Evolutionary conservation across 1,139 yeast genomes (phyloP).

Genomic region (Candida gigantensis): DNA sequence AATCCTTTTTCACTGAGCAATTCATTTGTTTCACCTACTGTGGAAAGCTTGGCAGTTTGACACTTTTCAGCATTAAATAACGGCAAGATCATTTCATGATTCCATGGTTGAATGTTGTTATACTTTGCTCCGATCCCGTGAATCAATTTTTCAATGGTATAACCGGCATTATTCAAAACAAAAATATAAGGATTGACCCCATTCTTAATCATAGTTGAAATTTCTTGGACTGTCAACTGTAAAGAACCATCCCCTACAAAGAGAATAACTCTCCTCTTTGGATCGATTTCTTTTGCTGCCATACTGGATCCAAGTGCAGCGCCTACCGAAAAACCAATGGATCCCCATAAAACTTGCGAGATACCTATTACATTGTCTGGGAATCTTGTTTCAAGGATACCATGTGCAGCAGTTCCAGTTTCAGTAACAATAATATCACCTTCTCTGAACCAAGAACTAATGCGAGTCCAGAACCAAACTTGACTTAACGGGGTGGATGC

Average conservation of each 20-base stretch:
- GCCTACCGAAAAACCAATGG: conserved; percentile 87
- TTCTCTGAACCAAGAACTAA: conserved; percentile 71
- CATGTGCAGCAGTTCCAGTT: conserved; percentile 90
- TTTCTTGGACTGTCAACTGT: conserved; percentile 85
- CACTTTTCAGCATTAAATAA: conserved; percentile 69
- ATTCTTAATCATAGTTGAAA: conserved; percentile 82
- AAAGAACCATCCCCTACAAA: conserved; percentile 91
- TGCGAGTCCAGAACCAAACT: conserved; percentile 80
- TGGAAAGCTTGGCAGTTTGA: conserved; percentile 56
- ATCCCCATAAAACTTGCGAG: conserved; percentile 89
- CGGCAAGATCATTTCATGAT: conserved; percentile 66
- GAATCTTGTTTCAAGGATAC: conserved; percentile 77
- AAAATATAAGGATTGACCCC: conserved; percentile 77
- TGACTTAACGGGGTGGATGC: conserved; percentile 51
- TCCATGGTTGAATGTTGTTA: conserved; percentile 84
- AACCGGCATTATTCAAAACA: conserved; percentile 82
- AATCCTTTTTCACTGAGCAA: conserved; percentile 57
- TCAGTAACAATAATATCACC: conserved; percentile 84
- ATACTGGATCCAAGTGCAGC: conserved; percentile 82
- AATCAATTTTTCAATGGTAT: conserved; percentile 85
- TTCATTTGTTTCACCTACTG: conserved; percentile 66
- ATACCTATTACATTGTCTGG: conserved; percentile 75
- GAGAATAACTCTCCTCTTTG: conserved; percentile 69
- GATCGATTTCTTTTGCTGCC: conserved; percentile 77
- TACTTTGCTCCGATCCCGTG: conserved; percentile 78